Conservation (phyloP, 106 monocot species). For the Dendrobium officinale region DNA sequence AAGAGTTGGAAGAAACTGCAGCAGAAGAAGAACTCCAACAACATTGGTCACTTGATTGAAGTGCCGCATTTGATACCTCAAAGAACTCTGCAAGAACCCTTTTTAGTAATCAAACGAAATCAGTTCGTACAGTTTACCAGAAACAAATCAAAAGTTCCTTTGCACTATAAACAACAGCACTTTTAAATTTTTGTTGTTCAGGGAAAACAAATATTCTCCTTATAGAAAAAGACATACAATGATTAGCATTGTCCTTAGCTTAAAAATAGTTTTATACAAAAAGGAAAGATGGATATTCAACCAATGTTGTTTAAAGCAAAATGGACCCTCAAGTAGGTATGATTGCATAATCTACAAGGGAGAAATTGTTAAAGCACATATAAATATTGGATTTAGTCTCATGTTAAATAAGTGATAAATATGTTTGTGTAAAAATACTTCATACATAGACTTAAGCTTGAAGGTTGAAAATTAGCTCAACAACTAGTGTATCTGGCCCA, state of each 20-base stretch:
- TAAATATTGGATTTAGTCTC: not conserved
- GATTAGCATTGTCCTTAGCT: not conserved
- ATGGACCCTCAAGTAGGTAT: not conserved
- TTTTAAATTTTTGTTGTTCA: not conserved
- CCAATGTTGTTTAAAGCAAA: not conserved
- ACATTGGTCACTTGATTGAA: not conserved
- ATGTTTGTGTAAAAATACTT: not conserved
- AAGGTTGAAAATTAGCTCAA: not conserved
- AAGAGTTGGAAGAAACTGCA: constrained; percentile 1
- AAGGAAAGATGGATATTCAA: not conserved
- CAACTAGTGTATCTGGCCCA: not conserved
- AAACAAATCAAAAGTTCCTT: not conserved
- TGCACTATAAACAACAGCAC: not conserved
- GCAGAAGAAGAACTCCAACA: not conserved
- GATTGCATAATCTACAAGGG: not conserved
- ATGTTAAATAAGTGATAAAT: not conserved
- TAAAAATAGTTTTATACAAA: not conserved
- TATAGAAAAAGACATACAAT: not conserved
- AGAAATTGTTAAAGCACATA: not conserved
- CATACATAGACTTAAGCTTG: not conserved
- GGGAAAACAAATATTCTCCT: not conserved
- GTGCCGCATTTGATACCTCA: not conserved
- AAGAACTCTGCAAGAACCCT: constrained; percentile 1
- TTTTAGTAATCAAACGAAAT: not conserved
- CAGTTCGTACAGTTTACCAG: not conserved